These are phyloP conservation scores for Macrolepiota albuminosa DNA, from an alignment of 768 basidiomycete species.

Conservation along the genomic window DNA sequence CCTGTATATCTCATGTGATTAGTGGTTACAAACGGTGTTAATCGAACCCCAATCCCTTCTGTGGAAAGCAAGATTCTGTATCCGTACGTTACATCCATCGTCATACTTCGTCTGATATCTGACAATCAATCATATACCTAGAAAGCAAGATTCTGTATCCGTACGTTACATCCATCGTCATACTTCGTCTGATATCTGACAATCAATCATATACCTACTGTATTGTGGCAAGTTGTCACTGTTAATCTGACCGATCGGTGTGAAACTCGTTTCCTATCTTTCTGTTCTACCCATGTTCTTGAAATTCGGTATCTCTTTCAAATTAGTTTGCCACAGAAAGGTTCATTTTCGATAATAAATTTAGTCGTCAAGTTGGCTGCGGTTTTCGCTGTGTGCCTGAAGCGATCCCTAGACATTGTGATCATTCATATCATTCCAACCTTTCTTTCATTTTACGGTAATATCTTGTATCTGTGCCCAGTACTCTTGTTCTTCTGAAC, in stretches of 20 bases:
- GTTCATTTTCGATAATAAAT: neutral
- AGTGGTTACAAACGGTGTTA: slow-evolving; percentile 49
- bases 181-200: neutral
- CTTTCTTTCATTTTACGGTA: neutral
- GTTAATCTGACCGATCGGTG: slow-evolving; percentile 64
- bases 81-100: slow-evolving; percentile 32
- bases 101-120: neutral
- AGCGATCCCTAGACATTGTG: neutral
- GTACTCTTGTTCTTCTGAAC: slow-evolving; percentile 32
- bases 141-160: slow-evolving; percentile 33
- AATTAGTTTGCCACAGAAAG: too few relatives aligned
- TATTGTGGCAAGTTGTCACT: slow-evolving; percentile 46
- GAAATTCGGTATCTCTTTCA: too few relatives aligned
- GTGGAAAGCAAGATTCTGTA: slow-evolving; percentile 40
- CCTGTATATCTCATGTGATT: slow-evolving; percentile 1
- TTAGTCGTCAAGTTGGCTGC: neutral
- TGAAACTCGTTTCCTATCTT: too few relatives aligned
- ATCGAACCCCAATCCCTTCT: slow-evolving; percentile 78
- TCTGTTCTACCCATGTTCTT: too few relatives aligned
- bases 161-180: slow-evolving; percentile 31
- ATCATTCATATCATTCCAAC: neutral
- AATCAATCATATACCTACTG: slow-evolving; percentile 18
- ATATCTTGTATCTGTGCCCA: slow-evolving; percentile 29
- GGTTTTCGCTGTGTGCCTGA: neutral
- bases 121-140: neutral